Evolutionary conservation across 2,329 filamentous ascomycete genomes (phyloP), one percentile per base, ranked within the genome.

Genomic region (Alternaria burnsii): DNA sequence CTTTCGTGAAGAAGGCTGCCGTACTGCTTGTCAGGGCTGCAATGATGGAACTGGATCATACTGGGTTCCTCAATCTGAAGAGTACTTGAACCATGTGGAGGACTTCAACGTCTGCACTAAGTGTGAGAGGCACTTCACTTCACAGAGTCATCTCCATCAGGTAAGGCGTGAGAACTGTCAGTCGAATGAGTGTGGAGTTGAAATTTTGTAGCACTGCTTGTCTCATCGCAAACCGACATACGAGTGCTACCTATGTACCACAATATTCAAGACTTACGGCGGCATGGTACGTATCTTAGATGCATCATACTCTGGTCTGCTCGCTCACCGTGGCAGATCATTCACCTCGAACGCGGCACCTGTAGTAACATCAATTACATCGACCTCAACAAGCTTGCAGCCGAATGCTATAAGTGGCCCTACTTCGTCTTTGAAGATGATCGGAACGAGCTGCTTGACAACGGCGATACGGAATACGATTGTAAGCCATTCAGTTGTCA

Each of bases 121-220:
- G 8, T 55, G 41, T 18, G 18, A 47, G 41, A 42, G 34, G n/a
- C 55, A 58, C 16, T 53, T 58, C 12, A 9, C 32, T 24, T 50
- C 28, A 8, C 24, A 36, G 4, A 34, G 24, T 26, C 12, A 54
- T 28, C 41, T 54, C 10, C 22, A 44, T 14, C 28, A 44, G 40
- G 40, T 54, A 54, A 9, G 3, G 20, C 7, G 18, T 24, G 11
- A 20, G 16, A 34, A 7, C 5, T 30, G 22, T 40, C 14, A 4
- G 10, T 16, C 16, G n/a, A 9, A 14, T 36, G 10, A 7, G 22
- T 24, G 30, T 44, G 5, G 16, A 40, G 28, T 30, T 44, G 26
- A 55, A 3, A 10, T 16, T 20, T 12, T 38, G 4, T 14, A 56
- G 53, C 53, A 56, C 10, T 9, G 1, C 14, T 9, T 42, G 3